These are phyloP conservation scores for Fusarium sp. DNA, from an alignment of 2,329 filamentous ascomycete species.

Conservation along the genomic window DNA sequence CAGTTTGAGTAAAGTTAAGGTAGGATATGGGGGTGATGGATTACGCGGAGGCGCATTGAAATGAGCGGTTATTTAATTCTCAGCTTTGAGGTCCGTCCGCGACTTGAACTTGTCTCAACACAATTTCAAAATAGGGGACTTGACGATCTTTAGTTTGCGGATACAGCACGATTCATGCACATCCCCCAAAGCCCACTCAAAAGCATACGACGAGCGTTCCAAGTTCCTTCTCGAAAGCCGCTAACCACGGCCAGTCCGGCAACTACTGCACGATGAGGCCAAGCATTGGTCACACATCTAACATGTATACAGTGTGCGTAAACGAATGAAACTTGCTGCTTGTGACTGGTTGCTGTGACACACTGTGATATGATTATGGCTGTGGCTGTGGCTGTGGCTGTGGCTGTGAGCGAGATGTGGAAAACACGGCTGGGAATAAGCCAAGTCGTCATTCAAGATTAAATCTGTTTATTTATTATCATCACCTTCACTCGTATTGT, in stretches of 20 bases:
- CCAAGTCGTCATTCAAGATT: background rate
- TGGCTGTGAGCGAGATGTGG: constrained; percentile 5
- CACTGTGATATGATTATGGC: constrained; percentile 29
- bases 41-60: constrained; percentile 16
- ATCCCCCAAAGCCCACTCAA: constrained; percentile 23
- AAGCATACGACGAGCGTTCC: constrained; percentile 34
- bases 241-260: constrained; percentile 43
- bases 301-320: constrained; percentile 40
- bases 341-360: constrained; percentile 4
- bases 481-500: too few relatives aligned
- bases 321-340: background rate
- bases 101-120: background rate
- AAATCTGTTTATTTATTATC: too few relatives aligned
- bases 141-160: constrained; percentile 9
- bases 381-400: constrained; percentile 17
- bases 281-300: constrained; percentile 30
- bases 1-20: constrained; percentile 36
- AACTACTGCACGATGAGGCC: constrained; percentile 46
- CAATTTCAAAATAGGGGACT: background rate
- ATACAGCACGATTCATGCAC: constrained; percentile 30
- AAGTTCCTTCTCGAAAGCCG: constrained; percentile 42
- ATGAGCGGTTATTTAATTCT: constrained; percentile 19
- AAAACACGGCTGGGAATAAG: constrained; percentile 25
- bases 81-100: background rate
- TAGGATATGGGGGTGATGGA: constrained; percentile 14